Base-by-base conservation (phyloP, 768 basidiomycete genomes). In the Leccinum subgranulosum region DNA sequence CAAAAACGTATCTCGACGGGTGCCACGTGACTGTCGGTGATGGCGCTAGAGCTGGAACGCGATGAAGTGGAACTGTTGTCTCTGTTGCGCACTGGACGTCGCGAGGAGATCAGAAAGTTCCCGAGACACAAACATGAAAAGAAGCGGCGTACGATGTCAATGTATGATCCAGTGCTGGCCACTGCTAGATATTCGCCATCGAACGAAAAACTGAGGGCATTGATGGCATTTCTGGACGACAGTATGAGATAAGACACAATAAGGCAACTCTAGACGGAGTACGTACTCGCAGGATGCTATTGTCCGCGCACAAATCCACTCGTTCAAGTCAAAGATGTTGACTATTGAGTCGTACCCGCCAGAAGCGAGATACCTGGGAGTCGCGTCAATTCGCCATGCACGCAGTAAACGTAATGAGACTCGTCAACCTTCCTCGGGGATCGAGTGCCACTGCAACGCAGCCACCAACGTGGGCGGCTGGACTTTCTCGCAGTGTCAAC, bases 141-240 rank as follows among this genome's bases (percentile, higher is more conserved):
- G 36, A n/a, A 12, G 19, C 54, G n/a, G 71, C 88, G 56, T 61
- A 90, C 89, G 45, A 92, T 88, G 59, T 92, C 90, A 53, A 92
- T 86, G 61, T 90, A 91, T 29, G 75, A 73, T 19, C 88, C 88
- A 9, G 80, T 78, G 59, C 78, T 88, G 9, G 90, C 86, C 51
- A 91, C 85, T 17, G 90, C 90, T 48, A 92, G 71, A 65, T 86
- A 92, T 75, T 93, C 90, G 33, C 90, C 90, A 62, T 92, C 90
- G 60, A 86, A 79, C 12, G 89, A 92, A 77, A 91, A 93, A 68
- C 86, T 90, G 19, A 92, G 71, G 19, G 81, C 80, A 58, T 82
- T 88, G 64, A 91, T 88, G 21, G 84, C 79, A 66, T 90, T 77
- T 55, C 90, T 91, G 63, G 14, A 56, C 1, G 12, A 25, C 54